phyloP scores from a whole-genome alignment of 176 grass and related monocot genomes.

The Eleusine coracana region DNA sequence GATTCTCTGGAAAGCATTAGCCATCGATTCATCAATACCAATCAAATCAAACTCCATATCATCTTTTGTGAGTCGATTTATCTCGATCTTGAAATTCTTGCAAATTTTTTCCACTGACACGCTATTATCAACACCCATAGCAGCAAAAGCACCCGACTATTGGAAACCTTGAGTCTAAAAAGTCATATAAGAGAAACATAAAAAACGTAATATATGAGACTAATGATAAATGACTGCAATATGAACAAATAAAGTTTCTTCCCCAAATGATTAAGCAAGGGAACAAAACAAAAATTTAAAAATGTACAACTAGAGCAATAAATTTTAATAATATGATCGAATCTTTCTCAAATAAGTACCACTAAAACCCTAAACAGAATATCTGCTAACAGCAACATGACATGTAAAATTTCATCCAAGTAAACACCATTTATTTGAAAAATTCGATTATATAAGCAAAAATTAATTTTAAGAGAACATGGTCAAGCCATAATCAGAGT shows the following conservation, averaged over 20 bases:
- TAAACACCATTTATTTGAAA: neutral
- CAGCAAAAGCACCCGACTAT: slow-evolving; percentile 68
- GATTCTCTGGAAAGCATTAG: slow-evolving; percentile 87
- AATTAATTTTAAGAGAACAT: neutral
- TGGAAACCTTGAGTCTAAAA: slow-evolving; percentile 79
- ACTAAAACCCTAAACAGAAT: neutral
- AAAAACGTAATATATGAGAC: neutral
- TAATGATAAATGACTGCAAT: neutral
- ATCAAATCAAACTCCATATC: slow-evolving; percentile 99
- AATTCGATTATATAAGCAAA: neutral
- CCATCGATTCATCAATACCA: slow-evolving; percentile 84
- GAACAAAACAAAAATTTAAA: neutral
- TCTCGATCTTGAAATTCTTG: slow-evolving; percentile 66
- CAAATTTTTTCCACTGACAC: slow-evolving; percentile 54
- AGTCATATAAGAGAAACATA: slow-evolving; percentile 25
- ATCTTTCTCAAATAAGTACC: neutral
- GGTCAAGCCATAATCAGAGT: neutral
- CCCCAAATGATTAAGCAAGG: neutral
- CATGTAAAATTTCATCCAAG: neutral
- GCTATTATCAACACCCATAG: slow-evolving; percentile 71
- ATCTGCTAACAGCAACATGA: neutral
- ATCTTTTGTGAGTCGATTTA: slow-evolving; percentile 73
- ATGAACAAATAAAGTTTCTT: neutral
- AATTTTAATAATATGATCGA: neutral
- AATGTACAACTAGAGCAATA: neutral